A percentile compares a stretch with the other conserved stretches of the same genome.
Conservation (phyloP, 2,329 filamentous ascomycete species). For the Bretziella fagacearum region DNA sequence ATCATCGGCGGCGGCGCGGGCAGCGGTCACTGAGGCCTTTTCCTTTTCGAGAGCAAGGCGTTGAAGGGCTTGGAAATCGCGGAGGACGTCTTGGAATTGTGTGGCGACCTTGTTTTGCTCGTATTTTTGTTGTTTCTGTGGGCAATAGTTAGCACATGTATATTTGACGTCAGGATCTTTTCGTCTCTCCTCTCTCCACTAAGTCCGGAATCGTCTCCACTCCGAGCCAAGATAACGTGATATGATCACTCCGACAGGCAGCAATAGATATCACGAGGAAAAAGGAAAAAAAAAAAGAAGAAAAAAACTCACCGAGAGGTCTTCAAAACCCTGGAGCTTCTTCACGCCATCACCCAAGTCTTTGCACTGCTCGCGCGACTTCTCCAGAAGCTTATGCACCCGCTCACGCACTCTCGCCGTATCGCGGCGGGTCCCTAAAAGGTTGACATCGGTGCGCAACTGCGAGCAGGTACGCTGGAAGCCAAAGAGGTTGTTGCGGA, state of each 20-base stretch:
- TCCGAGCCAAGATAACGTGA: not conserved
- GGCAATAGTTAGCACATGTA: not conserved
- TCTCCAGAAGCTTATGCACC: constrained; percentile 72
- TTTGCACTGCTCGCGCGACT: constrained; percentile 74
- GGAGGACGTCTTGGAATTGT: constrained; percentile 76
- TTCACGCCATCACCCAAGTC: constrained; percentile 88
- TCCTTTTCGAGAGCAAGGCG: constrained; percentile 82
- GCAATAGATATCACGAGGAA: not conserved
- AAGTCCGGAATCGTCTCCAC: not conserved
- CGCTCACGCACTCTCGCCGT: constrained; percentile 80
- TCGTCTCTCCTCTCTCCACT: not conserved
- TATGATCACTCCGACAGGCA: not conserved
- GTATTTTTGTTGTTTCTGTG: constrained; percentile 83
- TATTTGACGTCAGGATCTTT: not conserved
- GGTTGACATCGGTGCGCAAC: constrained; percentile 65
- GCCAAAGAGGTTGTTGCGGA: constrained; percentile 78
- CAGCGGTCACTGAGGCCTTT: constrained; percentile 67
- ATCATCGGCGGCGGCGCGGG: constrained; percentile 50
- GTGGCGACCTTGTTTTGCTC: constrained; percentile 88
- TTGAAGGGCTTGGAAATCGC: constrained; percentile 87
- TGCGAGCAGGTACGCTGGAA: constrained; percentile 78
- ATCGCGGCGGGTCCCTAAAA: constrained; percentile 79
- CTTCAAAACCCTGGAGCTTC: constrained; percentile 74
- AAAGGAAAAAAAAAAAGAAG: not conserved
- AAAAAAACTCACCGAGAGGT: constrained; percentile 47